A percentile compares a stretch with the other conserved stretches of the same genome.
phyloP scores from a whole-genome alignment of 495 filamentous ascomycete genomes.

The Neurospora discreta region DNA sequence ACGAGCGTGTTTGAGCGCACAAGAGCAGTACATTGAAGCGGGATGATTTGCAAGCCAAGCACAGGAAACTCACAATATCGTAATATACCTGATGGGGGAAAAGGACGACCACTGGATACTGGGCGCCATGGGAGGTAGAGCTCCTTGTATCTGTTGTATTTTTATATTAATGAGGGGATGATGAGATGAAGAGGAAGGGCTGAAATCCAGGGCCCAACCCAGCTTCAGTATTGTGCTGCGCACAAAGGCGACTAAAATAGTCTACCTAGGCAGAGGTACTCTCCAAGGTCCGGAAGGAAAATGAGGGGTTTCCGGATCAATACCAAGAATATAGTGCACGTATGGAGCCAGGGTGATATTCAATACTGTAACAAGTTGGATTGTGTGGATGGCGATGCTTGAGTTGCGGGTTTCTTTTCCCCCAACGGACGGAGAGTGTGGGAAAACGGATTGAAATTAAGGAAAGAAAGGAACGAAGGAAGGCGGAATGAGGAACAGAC shows the following conservation, averaged over 20 bases:
- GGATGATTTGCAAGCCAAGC: not conserved
- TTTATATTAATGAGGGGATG: not conserved
- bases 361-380: not conserved
- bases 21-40: not conserved
- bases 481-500: not conserved
- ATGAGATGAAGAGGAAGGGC: not conserved
- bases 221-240: not conserved
- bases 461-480: not conserved
- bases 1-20: not conserved
- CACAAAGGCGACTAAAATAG: not conserved
- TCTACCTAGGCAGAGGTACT: too few species aligned
- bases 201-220: not conserved
- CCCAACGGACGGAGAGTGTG: not conserved
- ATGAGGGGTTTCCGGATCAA: not conserved
- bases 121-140: not conserved
- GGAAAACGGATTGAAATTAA: not conserved
- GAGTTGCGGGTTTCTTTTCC: not conserved
- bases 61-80: not conserved
- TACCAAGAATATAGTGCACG: not conserved
- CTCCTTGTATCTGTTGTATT: not conserved
- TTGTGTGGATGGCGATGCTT: not conserved
- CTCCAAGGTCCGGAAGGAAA: too few species aligned
- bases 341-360: not conserved
- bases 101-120: not conserved
- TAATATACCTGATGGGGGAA: not conserved